Evolutionary conservation across 2,329 filamentous ascomycete genomes (phyloP), one percentile per base, ranked within the genome.

Genomic region (Fusarium agapanthi): DNA sequence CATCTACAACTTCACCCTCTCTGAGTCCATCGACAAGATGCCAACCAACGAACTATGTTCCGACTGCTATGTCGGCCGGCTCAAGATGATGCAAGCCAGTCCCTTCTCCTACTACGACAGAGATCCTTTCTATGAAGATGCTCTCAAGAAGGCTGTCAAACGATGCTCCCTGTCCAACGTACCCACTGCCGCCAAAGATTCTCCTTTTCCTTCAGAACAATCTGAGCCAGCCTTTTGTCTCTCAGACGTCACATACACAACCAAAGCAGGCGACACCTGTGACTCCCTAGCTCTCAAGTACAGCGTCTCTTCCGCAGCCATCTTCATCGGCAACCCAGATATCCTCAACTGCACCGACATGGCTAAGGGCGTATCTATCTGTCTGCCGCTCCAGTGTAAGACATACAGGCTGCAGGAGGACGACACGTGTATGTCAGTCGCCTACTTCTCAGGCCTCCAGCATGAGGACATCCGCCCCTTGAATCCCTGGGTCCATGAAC

Each of bases 11-110:
- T 67, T 69, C 13, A 62, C 40, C 6, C 6, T 44, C 34, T 20
- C 9, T 8, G 30, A 48, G 2, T 59, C 3, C 15, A 45, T 59
- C 7, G 63, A 67, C n/a, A 56, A 62, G 16, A 59, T 67, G 67
- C 57, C 58, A 20, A 55, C 18, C 24, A 54, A 55, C 10, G 53
- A 63, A 22, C 45, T 69, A 7, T 69, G 58, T 38, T 69, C 63
- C 7, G 61, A 72, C n/a, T 74, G 67, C 5, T 69, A 69, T 15
- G 30, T 73, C 14, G 56, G 38, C 3, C 64, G 70, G 1, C 50
- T 74, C 14, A 59, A 61, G 40, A 74, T 74, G 61, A 74, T 74
- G 59, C 70, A 71, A 34, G 48, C 51, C 7, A 73, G 64, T 40
- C 51, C 61, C 10, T 30, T 32, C 51, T 65, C 47, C 2, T 41